Evolutionary conservation across 495 filamentous ascomycete species (phyloP).

Genomic region (Penicillium paradoxum): DNA sequence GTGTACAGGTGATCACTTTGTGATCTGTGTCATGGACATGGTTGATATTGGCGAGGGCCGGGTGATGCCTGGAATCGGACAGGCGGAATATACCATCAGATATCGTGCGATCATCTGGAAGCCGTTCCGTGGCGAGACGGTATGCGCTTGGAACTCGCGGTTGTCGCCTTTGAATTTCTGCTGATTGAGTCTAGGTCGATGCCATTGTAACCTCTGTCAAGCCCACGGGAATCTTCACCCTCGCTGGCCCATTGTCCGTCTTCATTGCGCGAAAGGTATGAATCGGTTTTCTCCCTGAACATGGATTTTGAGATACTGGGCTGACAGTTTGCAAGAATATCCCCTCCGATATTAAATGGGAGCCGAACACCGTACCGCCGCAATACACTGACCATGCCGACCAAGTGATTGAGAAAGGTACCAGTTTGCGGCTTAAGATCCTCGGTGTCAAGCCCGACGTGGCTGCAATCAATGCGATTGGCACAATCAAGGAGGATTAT

Average conservation of each 20-base stretch:
- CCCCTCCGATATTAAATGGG: conserved; percentile 85
- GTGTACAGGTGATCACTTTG: conserved; percentile 87
- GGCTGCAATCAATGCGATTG: conserved; percentile 90
- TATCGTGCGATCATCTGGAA: conserved; percentile 97
- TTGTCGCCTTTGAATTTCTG: neutral
- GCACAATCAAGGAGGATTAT: conserved; percentile 86
- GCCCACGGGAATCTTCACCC: conserved; percentile 84
- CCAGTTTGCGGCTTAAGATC: conserved; percentile 88
- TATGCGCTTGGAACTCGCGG: conserved; percentile 40
- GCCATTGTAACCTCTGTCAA: conserved; percentile 87
- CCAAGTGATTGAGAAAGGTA: conserved; percentile 88
- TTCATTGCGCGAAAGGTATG: conserved; percentile 86
- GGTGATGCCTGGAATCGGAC: conserved; percentile 81
- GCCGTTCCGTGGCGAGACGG: conserved; percentile 94
- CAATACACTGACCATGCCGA: conserved; percentile 85
- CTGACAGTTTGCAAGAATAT: conserved; percentile 62
- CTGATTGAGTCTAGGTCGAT: conserved; percentile 62
- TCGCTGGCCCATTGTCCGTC: conserved; percentile 79
- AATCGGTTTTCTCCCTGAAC: neutral
- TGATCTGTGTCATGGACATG: conserved; percentile 93
- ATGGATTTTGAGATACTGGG: neutral
- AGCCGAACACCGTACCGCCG: conserved; percentile 80
- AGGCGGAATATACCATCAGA: conserved; percentile 89
- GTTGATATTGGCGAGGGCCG: conserved; percentile 87
- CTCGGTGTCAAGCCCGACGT: conserved; percentile 89